Base-by-base conservation (phyloP, 2,329 filamentous ascomycete genomes). In the Talaromyces sp. region DNA sequence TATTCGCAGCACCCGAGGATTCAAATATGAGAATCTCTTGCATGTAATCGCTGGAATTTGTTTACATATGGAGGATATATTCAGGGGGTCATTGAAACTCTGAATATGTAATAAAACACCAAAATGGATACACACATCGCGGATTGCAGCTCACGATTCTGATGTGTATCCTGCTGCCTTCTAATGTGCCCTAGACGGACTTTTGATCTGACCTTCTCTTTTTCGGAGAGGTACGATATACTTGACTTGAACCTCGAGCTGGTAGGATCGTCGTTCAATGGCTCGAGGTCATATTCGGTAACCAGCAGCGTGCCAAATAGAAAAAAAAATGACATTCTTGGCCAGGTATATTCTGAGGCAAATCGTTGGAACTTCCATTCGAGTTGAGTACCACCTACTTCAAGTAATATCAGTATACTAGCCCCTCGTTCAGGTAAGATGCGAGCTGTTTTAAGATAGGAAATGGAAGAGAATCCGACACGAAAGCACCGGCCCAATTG, bases 401-500 rank as follows among this genome's bases (percentile, higher is more conserved):
- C 19, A 13, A 27, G n/a, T 14, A 8, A 41, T 39, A 7, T 16
- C 33, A 3, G 56, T 31, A 27, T 27, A 43, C 10, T 39, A 65
- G 63, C 35, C 22, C 63, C 31, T 45, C 47, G 14, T 33, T 54
- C n/a, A 60, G 22, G 9, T 14, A 19, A 14, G 61, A 70, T 35
- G 57, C 57, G 10, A 24, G 16, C 13, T 6, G 27, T 6, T 65
- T 65, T 57, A 61, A 24, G 57, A 65, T 27, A 57, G 61, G 27
- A 65, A 56, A 54, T 61, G 47, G 43, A 65, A 43, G 57, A 65
- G 57, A n/a, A 65, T 65, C 1, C 57, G 61, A 16, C 63, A 61
- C 47, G 63, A 65, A 1, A 61, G 57, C 39, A 66, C 64, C 6
- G 64, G 64, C n/a, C 45, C 60, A 9, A 41, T 66, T 35, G 64